Conservation (phyloP, 805 yeast genomes). For the Metschnikowia cerradonensis region DNA sequence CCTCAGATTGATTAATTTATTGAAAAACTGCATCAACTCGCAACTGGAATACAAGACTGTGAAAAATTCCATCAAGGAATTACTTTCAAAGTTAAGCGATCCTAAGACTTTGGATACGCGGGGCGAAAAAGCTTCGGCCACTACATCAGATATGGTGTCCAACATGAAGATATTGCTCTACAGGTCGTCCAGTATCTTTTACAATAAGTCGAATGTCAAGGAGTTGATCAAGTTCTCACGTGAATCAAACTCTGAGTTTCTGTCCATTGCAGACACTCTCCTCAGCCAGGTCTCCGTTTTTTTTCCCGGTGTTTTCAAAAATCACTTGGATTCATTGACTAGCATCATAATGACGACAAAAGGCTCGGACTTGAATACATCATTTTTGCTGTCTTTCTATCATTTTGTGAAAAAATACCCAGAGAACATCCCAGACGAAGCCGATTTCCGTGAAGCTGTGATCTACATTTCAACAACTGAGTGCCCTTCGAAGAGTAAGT, state of each 20-base stretch:
- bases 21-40: slow-evolving; percentile 50
- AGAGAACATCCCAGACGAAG: slow-evolving; percentile 44
- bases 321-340: slow-evolving; percentile 51
- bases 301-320: slow-evolving; percentile 61
- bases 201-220: slow-evolving; percentile 61
- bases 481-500: slow-evolving; percentile 57
- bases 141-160: slow-evolving; percentile 47
- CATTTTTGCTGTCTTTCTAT: slow-evolving; percentile 50
- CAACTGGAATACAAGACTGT: slow-evolving; percentile 60
- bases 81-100: slow-evolving; percentile 53
- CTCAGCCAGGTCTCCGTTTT: slow-evolving; percentile 56
- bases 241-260: slow-evolving; percentile 27
- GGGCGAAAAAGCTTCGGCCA: slow-evolving; percentile 26
- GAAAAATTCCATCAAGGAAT: slow-evolving; percentile 58
- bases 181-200: slow-evolving; percentile 57
- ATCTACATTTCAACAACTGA: slow-evolving; percentile 48
- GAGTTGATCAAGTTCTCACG: slow-evolving; percentile 47
- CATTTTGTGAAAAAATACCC: slow-evolving; percentile 53
- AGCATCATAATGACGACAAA: slow-evolving; percentile 28
- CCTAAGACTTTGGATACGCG: slow-evolving; percentile 40
- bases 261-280: slow-evolving; percentile 45
- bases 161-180: slow-evolving; percentile 57
- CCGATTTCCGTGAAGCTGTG: slow-evolving; percentile 42
- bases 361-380: slow-evolving; percentile 5
- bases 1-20: slow-evolving; percentile 52